These are phyloP conservation scores for Fusarium lateritium DNA, from an alignment of 2,329 filamentous ascomycete genomes.

Conservation along the genomic window DNA sequence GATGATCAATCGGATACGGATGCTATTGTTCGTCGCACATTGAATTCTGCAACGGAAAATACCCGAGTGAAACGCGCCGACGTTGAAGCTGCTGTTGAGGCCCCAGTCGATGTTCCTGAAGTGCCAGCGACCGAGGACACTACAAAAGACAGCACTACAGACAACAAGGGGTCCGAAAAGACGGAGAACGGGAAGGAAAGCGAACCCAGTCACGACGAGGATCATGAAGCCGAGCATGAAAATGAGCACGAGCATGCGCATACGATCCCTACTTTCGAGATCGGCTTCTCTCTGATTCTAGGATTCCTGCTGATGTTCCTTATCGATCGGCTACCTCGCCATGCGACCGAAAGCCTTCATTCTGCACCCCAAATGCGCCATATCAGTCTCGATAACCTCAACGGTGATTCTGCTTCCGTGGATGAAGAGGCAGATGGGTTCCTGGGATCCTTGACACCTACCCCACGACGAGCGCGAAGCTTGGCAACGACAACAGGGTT, in stretches of 20 bases:
- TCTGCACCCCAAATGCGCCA: constrained; percentile 80
- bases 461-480: constrained; percentile 71
- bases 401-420: constrained; percentile 63
- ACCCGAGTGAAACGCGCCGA: constrained; percentile 32
- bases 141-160: constrained; percentile 13
- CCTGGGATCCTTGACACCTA: constrained; percentile 70
- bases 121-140: constrained; percentile 28
- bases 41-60: constrained; percentile 18
- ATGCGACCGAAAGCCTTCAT: constrained; percentile 76
- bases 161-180: constrained; percentile 24
- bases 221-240: constrained; percentile 48
- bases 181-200: constrained; percentile 33
- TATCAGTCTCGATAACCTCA: constrained; percentile 89
- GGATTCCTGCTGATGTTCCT: constrained; percentile 98
- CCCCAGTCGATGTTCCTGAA: constrained; percentile 32
- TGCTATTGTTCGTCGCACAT: constrained; percentile 34
- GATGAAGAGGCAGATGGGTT: constrained; percentile 73
- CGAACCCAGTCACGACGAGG: constrained; percentile 53
- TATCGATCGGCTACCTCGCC: constrained; percentile 86
- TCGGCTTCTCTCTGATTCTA: constrained; percentile 87
- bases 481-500: constrained; percentile 91
- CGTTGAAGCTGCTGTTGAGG: constrained; percentile 31
- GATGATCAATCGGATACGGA: constrained; percentile 26
- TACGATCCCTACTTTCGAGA: constrained; percentile 76
- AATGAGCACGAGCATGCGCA: constrained; percentile 55